A percentile compares a stretch with the other conserved stretches of the same genome.
These are phyloP conservation scores for Russula abietina DNA, from an alignment of 768 basidiomycete species.

Conservation along the genomic window DNA sequence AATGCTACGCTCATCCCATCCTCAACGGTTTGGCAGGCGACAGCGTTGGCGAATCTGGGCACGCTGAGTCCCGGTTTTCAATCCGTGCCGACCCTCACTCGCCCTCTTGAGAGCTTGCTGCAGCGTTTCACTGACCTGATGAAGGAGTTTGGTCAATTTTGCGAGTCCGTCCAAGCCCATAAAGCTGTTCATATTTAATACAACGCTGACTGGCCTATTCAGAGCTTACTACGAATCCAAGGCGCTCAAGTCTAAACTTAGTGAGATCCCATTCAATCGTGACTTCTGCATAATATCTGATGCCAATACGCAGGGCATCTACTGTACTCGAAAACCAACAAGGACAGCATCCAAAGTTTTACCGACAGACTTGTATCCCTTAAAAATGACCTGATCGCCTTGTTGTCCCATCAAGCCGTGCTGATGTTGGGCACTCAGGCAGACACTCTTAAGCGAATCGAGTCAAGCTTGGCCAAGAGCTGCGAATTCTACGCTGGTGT, in stretches of 20 bases:
- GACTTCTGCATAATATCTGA: background rate
- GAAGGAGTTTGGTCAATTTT: conserved; percentile 19
- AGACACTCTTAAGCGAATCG: conserved; percentile 9
- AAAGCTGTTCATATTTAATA: background rate
- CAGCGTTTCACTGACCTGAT: conserved; percentile 4
- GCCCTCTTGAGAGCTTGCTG: conserved; percentile 9
- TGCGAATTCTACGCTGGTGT: background rate
- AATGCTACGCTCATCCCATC: background rate
- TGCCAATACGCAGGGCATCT: conserved; percentile 1
- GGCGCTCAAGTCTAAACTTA: conserved; percentile 15
- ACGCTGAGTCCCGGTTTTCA: conserved; percentile 15
- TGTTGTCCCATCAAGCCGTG: conserved; percentile 16
- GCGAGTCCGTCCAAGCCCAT: conserved; percentile 9
- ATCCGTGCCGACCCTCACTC: conserved; percentile 1
- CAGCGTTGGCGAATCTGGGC: conserved; percentile 15
- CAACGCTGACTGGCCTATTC: background rate
- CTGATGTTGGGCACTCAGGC: conserved; percentile 7
- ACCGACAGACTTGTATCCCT: background rate
- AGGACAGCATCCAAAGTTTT: conserved; percentile 2
- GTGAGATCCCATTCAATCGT: background rate
- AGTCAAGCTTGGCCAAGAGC: background rate
- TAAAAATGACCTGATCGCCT: conserved; percentile 4
- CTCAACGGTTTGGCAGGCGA: background rate
- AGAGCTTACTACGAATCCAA: conserved; percentile 17
- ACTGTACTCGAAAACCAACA: conserved; percentile 7